Conservation (phyloP, 257 asterid genomes). For the Paulownia fortunei region DNA sequence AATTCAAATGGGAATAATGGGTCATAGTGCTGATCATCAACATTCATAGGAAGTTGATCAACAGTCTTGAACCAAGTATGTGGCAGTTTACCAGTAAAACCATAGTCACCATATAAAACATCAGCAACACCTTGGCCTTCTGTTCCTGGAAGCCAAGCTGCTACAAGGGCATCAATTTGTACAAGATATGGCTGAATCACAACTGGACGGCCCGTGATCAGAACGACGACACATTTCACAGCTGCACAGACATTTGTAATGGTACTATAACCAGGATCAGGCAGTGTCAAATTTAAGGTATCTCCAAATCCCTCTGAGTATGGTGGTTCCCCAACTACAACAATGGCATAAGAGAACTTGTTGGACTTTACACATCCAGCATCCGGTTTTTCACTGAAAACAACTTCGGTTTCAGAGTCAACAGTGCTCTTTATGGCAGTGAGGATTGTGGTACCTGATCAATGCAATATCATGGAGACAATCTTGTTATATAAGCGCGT, state of each 20-base stretch:
- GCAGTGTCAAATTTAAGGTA: constrained; percentile 44
- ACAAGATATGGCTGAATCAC: constrained; percentile 39
- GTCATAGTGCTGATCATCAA: constrained; percentile 42
- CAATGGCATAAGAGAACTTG: constrained; percentile 42
- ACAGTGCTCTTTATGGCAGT: constrained; percentile 32
- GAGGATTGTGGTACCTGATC: constrained; percentile 45
- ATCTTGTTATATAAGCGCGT: neutral
- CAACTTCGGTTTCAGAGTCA: constrained; percentile 29
- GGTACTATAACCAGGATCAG: constrained; percentile 8
- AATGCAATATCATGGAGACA: neutral
- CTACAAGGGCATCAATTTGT: constrained; percentile 40
- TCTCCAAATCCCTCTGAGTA: constrained; percentile 50
- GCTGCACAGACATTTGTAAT: constrained; percentile 36
- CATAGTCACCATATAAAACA: constrained; percentile 43
- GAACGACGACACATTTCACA: constrained; percentile 43
- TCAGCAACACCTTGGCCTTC: constrained; percentile 54
- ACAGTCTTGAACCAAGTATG: constrained; percentile 50
- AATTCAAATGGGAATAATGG: constrained; percentile 46
- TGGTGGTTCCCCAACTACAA: constrained; percentile 49
- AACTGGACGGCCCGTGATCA: constrained; percentile 48
- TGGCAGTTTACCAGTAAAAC: constrained; percentile 42
- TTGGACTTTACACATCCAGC: constrained; percentile 28
- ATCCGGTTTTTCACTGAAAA: constrained; percentile 31
- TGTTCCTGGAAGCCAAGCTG: constrained; percentile 52
- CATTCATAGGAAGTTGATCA: constrained; percentile 51